Evolutionary conservation across 371 early-diverging fungal genomes (phyloP), one percentile per base, ranked within the genome.

Genomic region (Circinella umbellata): DNA sequence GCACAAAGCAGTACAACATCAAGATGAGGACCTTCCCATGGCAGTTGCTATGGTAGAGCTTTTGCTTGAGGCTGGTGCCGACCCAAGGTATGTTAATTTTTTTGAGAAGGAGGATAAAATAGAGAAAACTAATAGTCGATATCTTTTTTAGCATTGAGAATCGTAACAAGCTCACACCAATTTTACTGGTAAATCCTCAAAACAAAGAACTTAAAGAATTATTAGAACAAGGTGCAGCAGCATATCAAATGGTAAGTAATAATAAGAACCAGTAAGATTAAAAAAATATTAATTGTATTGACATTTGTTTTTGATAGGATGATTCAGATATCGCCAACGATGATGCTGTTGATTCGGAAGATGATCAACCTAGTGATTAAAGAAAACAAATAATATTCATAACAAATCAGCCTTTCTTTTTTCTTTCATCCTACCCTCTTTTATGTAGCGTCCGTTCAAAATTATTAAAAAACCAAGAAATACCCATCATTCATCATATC

Each of bases 1-100:
- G 36, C 92, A 91, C 75, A 78, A 85, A 62, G 92, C 90, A 17
- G 88, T 89, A 15, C 74, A 74, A 53, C 80, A 83, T 68, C 76
- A 77, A 14, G 54, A 74, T 14, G 78, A 84, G 36, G 81, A 84
- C 59, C 75, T 80, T 7, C 84, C 85, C 27, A 75, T 73, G 62
- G 87, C 87, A 9, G 63, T 82, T 14, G 80, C 80, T 3, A 88
- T 90, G 75, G 88, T 85, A 5, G 82, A 84, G 57, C 68, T 86
- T 65, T 81, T 91, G 35, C 57, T 89, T 51, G 73, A 73, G 11
- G 85, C 77, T 18, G 90, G 87, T 34, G 88, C 90, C 48, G 81
- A 88, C 51, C 79, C 86, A 27, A 80, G 69, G 78, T 82, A 76
- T 37, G 65, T 60, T 3, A 5, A 27, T 20, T 2, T 17, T 9